Percentiles rank a stretch among this genome's conserved stretches.
These are phyloP conservation scores for Neonectria ditissima DNA, from an alignment of 2,329 filamentous ascomycete genomes.

Conservation along the genomic window DNA sequence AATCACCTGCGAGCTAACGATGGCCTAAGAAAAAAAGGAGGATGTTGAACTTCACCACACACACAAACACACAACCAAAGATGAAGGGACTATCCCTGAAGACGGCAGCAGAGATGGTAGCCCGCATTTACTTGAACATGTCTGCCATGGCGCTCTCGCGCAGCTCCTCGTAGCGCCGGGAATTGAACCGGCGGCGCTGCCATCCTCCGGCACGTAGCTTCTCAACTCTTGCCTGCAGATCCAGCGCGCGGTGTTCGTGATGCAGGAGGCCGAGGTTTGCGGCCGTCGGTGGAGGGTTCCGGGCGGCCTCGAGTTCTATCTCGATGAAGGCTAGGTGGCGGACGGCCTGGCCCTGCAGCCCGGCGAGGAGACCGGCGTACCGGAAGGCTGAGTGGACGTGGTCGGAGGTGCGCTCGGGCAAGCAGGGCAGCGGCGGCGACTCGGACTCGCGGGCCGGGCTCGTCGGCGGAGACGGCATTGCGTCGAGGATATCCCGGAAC, in stretches of 20 bases:
- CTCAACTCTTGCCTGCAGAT: slow-evolving; percentile 65
- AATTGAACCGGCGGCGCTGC: slow-evolving; percentile 67
- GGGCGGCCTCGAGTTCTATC: slow-evolving; percentile 50
- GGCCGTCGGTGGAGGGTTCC: slow-evolving; percentile 25
- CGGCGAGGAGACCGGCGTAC: slow-evolving; percentile 61
- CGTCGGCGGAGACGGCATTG: slow-evolving; percentile 20
- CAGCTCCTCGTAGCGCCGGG: slow-evolving; percentile 63
- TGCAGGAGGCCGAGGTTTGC: slow-evolving; percentile 35
- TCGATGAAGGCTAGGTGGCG: slow-evolving; percentile 62
- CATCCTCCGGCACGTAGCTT: slow-evolving; percentile 66
- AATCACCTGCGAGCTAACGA: neutral
- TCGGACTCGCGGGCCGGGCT: neutral
- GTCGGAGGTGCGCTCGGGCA: slow-evolving; percentile 18
- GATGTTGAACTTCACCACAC: neutral
- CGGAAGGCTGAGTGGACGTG: slow-evolving; percentile 59
- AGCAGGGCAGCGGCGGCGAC: slow-evolving; percentile 5
- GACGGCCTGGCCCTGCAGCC: slow-evolving; percentile 61
- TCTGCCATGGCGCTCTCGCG: slow-evolving; percentile 65
- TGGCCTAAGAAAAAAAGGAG: neutral
- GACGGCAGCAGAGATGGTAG: neutral
- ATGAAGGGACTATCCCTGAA: neutral
- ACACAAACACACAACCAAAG: neutral
- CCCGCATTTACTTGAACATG: slow-evolving; percentile 46
- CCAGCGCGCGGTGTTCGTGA: slow-evolving; percentile 54
- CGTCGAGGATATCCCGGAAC: slow-evolving; percentile 38